phyloP scores from a whole-genome alignment of 1,284 basidiomycete species.

The Takashimella koratensis region DNA sequence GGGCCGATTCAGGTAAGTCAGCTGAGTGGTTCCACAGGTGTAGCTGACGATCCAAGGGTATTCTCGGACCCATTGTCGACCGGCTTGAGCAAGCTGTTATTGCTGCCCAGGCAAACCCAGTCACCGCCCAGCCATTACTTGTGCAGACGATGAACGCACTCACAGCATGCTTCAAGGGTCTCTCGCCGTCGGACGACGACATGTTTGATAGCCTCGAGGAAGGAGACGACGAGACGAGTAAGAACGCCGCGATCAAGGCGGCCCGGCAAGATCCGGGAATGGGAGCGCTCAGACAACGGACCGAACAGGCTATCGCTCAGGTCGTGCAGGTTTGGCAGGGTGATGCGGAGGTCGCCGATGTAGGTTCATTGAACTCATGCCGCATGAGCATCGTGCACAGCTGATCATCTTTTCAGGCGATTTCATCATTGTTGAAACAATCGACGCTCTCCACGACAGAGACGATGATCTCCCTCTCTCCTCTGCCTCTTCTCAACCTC shows the following conservation, averaged over 20 bases:
- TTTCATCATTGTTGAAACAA: conserved; percentile 41
- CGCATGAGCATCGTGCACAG: too few relatives aligned
- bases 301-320: conserved; percentile 59
- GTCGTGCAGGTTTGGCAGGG: conserved; percentile 69
- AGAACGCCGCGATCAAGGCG: conserved; percentile 50
- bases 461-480: conserved; percentile 72
- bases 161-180: conserved; percentile 74
- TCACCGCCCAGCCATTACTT: conserved; percentile 11
- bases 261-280: conserved; percentile 66
- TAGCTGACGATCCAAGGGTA: too few relatives aligned
- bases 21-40: not conserved
- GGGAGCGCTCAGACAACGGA: conserved; percentile 59
- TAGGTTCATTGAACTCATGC: too few relatives aligned
- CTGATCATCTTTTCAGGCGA: conserved; percentile 23
- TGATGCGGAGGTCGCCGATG: conserved; percentile 71
- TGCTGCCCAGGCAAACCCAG: conserved; percentile 29
- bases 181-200: conserved; percentile 70
- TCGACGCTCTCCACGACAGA: conserved; percentile 40
- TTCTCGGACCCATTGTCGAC: conserved; percentile 69
- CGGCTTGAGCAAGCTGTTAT: conserved; percentile 61
- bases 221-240: conserved; percentile 50
- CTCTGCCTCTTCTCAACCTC: conserved; percentile 70
- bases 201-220: conserved; percentile 52
- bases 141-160: conserved; percentile 67
- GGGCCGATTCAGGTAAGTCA: conserved; percentile 65